Evolutionary conservation across 768 basidiomycete species (phyloP), one percentile per base, ranked within the genome.

Genomic region (Leccinum rimulosum): DNA sequence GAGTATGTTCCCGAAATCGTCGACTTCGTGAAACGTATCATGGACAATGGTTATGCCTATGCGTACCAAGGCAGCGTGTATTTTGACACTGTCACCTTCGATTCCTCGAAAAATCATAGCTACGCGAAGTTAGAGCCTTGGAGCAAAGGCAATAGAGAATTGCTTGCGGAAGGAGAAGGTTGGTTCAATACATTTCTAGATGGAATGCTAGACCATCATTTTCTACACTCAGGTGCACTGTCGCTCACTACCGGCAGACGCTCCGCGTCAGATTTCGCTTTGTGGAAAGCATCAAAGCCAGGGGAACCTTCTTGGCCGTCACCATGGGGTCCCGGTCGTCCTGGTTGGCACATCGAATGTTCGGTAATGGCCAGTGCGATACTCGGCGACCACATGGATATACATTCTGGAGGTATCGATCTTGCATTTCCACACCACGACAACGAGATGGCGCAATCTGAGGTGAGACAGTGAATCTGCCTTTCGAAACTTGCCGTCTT

Each of bases 261-360:
- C 56, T 89, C 92, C n/a, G 73, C 87, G 1, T 82, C 95, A 7
- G 97, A 99, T 75, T 99, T 99, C 74, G 97, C 97, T 5, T 79
- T 99, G 12, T 99, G 97, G 97, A 99, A 99, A 75, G 87, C 91
- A 2, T 93, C 93, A 31, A 96, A 95, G 77, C 85, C 93, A 3
- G 97, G 97, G 7, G 97, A 99, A 73, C 97, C 97, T 2, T 88
- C 88, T 3, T 99, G 97, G 96, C 85, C 88, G 0, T 97, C 95
- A 11, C 89, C 93, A 6, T 99, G 97, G 97, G 97, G 97, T 17
- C 79, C 57, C 2, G 68, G 95, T n/a, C 82, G 96, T 47, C 96
- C 96, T 3, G 96, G 96, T 15, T 99, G 96, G 96, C 96, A 99
- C 72, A 98, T 99, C 59, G 96, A 99, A 73, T 99, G 96, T 75